These are phyloP conservation scores for Aspergillus sp. DNA, from an alignment of 2,329 filamentous ascomycete species.

Conservation along the genomic window DNA sequence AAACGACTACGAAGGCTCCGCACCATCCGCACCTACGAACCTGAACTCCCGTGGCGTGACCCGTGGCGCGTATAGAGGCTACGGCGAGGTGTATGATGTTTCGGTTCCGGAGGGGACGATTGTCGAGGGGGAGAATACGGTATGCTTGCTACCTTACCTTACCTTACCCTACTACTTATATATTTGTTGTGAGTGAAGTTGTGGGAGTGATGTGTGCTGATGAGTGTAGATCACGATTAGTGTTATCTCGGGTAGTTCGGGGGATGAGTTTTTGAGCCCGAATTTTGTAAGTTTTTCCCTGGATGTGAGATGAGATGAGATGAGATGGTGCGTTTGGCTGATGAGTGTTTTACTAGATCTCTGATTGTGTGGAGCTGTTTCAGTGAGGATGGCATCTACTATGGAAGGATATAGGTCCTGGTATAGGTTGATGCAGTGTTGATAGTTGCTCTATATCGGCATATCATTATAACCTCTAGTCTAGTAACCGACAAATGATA, in stretches of 20 bases:
- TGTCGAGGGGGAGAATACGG: conserved; percentile 62
- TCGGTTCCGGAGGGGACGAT: conserved; percentile 62
- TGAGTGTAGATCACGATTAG: conserved; percentile 54
- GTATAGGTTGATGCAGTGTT: too few relatives aligned
- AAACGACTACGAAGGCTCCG: conserved; percentile 55
- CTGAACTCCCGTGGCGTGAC: conserved; percentile 68
- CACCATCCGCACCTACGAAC: conserved; percentile 60
- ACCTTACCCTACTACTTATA: too few relatives aligned
- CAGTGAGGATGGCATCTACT: conserved; percentile 15
- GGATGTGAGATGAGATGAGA: neutral
- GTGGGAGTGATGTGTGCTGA: neutral
- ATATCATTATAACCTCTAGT: too few relatives aligned
- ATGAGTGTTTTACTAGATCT: conserved; percentile 22
- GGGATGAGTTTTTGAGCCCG: conserved; percentile 58
- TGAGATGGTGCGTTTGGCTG: neutral
- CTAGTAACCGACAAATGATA: too few relatives aligned
- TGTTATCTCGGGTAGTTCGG: conserved; percentile 61
- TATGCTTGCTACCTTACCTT: conserved; percentile 11
- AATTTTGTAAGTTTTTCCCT: conserved; percentile 46
- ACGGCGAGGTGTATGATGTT: conserved; percentile 65
- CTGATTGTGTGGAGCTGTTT: conserved; percentile 36
- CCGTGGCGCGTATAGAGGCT: conserved; percentile 64
- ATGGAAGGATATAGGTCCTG: too few relatives aligned
- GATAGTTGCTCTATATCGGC: too few relatives aligned
- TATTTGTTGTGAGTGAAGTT: too few relatives aligned